Evolutionary conservation across 768 basidiomycete genomes (phyloP), one percentile per base, ranked within the genome.

Genomic region (Lactifluus rugatus): DNA sequence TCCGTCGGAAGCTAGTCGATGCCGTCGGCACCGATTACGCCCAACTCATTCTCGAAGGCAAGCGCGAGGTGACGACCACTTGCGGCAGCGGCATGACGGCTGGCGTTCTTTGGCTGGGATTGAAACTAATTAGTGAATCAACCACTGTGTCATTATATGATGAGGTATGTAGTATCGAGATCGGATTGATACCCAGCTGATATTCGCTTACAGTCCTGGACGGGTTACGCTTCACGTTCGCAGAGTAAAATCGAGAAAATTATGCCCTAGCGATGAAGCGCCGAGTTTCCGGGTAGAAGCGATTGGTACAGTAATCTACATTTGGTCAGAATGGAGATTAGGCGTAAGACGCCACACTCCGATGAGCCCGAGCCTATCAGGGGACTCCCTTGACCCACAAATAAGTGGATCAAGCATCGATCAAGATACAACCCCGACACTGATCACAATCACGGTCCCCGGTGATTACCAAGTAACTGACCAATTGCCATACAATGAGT

Each of bases 31-130:
- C 70, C 39, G 77, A 80, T 54, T 70, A 77, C 57, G 75, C 79
- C 28, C 71, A 80, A n/a, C 68, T 76, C 42, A 74, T 94, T 10
- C 71, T 87, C 46, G 69, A 75, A 11, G 89, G 88, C 17, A 71
- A 82, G 60, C 75, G 78, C 52, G 68, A 75, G 21, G 81, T 94
- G 31, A 78, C 85, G 5, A 82, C 87, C 13, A 87, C 78, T 58
- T 99, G 95, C 73, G 95, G 95, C 51, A 95, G 91, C 67, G 95
- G 95, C 45, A 97, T 99, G 95, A 96, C 94, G n/a, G 95, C 95
- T 11, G 90, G 81, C 3, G 76, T 97, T 14, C 76, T 97, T 6
- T 97, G 96, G 94, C 76, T 97, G 57, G 93, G 91, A n/a, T 75
- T 96, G 61, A 81, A 87, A 69, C 66, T 87, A 37, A 65, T 93